These are phyloP conservation scores for Fusarium temperatum DNA, from an alignment of 2,329 filamentous ascomycete genomes.

Conservation along the genomic window DNA sequence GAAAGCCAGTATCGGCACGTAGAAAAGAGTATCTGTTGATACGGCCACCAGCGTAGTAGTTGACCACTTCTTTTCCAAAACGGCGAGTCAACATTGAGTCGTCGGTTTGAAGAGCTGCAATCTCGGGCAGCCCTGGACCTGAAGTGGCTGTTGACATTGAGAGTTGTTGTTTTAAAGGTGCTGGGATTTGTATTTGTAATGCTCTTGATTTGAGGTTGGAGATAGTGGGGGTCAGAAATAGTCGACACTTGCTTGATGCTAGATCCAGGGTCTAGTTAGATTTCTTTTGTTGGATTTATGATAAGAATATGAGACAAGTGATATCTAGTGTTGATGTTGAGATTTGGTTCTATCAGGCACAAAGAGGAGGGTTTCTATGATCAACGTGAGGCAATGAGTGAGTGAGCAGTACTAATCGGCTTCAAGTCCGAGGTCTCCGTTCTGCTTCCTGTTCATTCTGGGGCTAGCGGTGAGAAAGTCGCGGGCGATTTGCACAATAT, in stretches of 20 bases:
- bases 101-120: conserved; percentile 56
- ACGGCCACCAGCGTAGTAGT: conserved; percentile 84
- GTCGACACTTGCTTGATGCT: conserved; percentile 1
- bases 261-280: not conserved
- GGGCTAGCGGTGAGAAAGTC: conserved; percentile 29
- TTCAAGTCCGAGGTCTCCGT: conserved; percentile 26
- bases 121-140: conserved; percentile 52
- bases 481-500: conserved; percentile 9
- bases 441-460: conserved; percentile 6
- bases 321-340: not conserved
- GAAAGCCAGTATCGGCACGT: conserved; percentile 74
- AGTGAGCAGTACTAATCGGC: conserved; percentile 1
- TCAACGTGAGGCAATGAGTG: not conserved
- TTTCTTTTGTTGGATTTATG: not conserved
- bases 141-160: conserved; percentile 45
- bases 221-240: not conserved
- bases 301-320: not conserved
- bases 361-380: conserved; percentile 14
- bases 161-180: conserved; percentile 3
- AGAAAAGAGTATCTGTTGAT: conserved; percentile 84
- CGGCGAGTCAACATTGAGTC: conserved; percentile 76
- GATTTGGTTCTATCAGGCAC: not conserved
- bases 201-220: not conserved
- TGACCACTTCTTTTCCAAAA: conserved; percentile 82
- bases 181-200: conserved; percentile 31